Percentiles rank a stretch among this genome's conserved stretches.
Evolutionary conservation across 805 yeast species (phyloP).

Genomic region (Scheffersomyces stipitis): DNA sequence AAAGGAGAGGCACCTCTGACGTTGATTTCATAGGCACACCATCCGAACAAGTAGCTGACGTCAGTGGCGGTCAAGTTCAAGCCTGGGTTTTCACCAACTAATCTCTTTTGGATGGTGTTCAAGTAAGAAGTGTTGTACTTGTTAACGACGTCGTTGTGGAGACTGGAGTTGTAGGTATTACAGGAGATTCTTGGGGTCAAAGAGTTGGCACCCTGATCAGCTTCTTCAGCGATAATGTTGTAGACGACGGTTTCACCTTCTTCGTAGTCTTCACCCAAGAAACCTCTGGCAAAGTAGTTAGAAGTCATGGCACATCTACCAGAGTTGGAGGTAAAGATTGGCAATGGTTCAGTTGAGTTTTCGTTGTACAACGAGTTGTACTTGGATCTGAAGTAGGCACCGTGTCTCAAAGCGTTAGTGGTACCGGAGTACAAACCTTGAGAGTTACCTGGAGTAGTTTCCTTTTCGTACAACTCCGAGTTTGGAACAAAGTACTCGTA

Average conservation of each 20-base stretch:
- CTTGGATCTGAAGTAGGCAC: slow-evolving; percentile 45
- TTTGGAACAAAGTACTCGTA: slow-evolving; percentile 50
- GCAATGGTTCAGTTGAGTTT: slow-evolving; percentile 27
- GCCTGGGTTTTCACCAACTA: slow-evolving; percentile 14
- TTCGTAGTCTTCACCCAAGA: slow-evolving; percentile 45
- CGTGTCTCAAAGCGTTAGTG: slow-evolving; percentile 48
- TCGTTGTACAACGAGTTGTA: slow-evolving; percentile 49
- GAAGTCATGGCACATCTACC: slow-evolving; percentile 59
- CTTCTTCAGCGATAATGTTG: slow-evolving; percentile 47
- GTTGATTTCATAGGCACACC: slow-evolving; percentile 15
- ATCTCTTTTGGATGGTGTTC: slow-evolving; percentile 14
- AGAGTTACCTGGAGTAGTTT: slow-evolving; percentile 47
- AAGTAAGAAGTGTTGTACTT: slow-evolving; percentile 20
- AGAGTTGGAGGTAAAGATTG: slow-evolving; percentile 55
- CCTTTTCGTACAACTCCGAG: slow-evolving; percentile 44
- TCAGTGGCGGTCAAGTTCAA: slow-evolving; percentile 9
- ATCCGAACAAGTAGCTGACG: slow-evolving; percentile 8
- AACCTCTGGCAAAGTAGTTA: slow-evolving; percentile 57
- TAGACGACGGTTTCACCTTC: slow-evolving; percentile 28
- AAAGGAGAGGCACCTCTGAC: slow-evolving; percentile 12
- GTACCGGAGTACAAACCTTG: slow-evolving; percentile 53
- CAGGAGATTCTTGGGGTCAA: slow-evolving; percentile 55
- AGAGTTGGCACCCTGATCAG: slow-evolving; percentile 54
- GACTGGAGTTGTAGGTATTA: slow-evolving; percentile 12
- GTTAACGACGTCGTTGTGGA: slow-evolving; percentile 13